A percentile compares a stretch with the other conserved stretches of the same genome.
Conservation (phyloP, 2,329 filamentous ascomycete species). For the Xylariaceae sp. region DNA sequence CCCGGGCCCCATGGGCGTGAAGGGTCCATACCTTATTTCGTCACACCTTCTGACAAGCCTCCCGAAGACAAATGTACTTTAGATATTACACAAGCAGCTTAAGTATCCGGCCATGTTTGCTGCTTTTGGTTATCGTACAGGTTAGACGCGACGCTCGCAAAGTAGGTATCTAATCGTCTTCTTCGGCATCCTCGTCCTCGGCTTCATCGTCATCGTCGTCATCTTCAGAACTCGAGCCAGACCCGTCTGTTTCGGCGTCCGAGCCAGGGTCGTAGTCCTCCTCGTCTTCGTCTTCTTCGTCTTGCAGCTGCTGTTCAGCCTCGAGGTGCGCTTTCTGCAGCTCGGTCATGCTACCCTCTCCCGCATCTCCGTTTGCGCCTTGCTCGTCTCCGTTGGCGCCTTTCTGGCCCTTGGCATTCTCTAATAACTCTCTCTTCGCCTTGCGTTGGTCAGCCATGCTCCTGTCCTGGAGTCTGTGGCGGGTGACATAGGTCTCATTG, state of each 20-base stretch:
- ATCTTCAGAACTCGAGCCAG: slow-evolving; percentile 41
- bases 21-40: too few species aligned
- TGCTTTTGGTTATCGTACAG: too few species aligned
- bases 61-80: too few species aligned
- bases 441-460: slow-evolving; percentile 63
- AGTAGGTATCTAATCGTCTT: too few species aligned
- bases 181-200: slow-evolving; percentile 32
- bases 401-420: slow-evolving; percentile 46
- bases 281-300: slow-evolving; percentile 57
- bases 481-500: slow-evolving; percentile 53
- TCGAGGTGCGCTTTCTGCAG: slow-evolving; percentile 43
- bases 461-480: slow-evolving; percentile 54
- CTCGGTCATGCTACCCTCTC: slow-evolving; percentile 41
- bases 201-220: slow-evolving; percentile 46
- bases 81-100: too few species aligned
- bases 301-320: slow-evolving; percentile 45
- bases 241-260: slow-evolving; percentile 52
- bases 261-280: slow-evolving; percentile 60
- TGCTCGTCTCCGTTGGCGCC: slow-evolving; percentile 31
- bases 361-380: slow-evolving; percentile 35
- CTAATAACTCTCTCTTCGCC: slow-evolving; percentile 54
- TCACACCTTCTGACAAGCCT: too few species aligned
- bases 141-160: too few species aligned
- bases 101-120: too few species aligned
- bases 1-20: too few species aligned